Percentiles rank a stretch among this genome's conserved stretches.
Evolutionary conservation across 75 land plant genomes (phyloP).

Genomic region (Gnetum montanum): DNA sequence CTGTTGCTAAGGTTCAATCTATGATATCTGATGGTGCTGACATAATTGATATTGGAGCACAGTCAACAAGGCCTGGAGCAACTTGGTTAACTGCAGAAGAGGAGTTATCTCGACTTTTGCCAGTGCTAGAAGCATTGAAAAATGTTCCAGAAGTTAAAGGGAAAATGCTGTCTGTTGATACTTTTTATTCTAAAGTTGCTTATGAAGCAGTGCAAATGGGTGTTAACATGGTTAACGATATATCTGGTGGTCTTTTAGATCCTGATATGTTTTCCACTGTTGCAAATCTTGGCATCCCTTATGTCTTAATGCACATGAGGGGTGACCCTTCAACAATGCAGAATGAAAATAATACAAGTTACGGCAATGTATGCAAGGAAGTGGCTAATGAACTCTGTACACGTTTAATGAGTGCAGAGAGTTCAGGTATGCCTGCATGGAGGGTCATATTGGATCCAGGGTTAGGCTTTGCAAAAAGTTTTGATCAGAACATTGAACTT

Average conservation of each 20-base stretch:
- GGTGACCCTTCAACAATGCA: conserved; percentile 91
- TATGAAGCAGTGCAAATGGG: conserved; percentile 65
- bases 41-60: conserved; percentile 93
- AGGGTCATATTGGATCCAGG: conserved; percentile 87
- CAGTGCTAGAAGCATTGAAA: conserved; percentile 60
- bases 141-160: conserved; percentile 54
- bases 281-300: conserved; percentile 69
- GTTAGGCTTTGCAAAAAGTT: conserved; percentile 79
- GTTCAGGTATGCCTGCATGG: conserved; percentile 84
- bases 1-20: conserved; percentile 45
- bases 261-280: conserved; percentile 56
- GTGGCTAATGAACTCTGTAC: conserved; percentile 56
- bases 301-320: conserved; percentile 92
- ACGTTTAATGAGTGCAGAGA: conserved; percentile 54
- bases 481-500: conserved; percentile 66
- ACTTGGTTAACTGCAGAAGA: conserved; percentile 52
- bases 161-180: conserved; percentile 73
- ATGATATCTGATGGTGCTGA: conserved; percentile 81
- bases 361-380: conserved; percentile 55
- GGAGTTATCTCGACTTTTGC: conserved; percentile 65
- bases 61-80: conserved; percentile 85
- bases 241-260: conserved; percentile 79
- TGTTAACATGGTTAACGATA: conserved; percentile 81
- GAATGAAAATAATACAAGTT: conserved; percentile 49
- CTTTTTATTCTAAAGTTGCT: conserved; percentile 84